phyloP scores from a whole-genome alignment of 148 eudicot species.

The Drosera capensis region DNA sequence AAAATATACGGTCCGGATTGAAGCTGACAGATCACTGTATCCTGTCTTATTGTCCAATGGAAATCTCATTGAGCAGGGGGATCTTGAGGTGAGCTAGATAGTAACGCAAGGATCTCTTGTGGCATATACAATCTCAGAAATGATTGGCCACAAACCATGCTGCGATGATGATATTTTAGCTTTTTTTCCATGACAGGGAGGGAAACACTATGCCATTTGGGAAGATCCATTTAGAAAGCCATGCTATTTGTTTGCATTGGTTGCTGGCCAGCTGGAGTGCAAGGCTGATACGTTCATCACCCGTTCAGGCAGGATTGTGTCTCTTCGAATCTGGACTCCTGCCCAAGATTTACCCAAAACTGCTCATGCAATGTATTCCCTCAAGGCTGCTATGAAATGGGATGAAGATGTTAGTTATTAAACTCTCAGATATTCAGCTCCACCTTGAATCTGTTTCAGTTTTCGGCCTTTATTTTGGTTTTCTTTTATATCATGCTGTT shows the following conservation, averaged over 20 bases:
- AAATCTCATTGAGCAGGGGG: conserved; percentile 37
- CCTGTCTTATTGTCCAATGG: neutral
- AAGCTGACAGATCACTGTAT: conserved; percentile 80
- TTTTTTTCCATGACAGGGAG: conserved; percentile 51
- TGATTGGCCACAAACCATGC: neutral
- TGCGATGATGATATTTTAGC: neutral
- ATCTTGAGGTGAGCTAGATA: conserved; percentile 68
- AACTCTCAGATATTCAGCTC: neutral
- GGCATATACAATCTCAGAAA: too few species aligned
- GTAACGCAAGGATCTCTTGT: too few species aligned
- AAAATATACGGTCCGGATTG: conserved; percentile 80
- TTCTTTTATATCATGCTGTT: too few species aligned
- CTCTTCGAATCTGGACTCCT: conserved; percentile 60
- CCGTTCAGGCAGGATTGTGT: neutral
- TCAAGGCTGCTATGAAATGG: conserved; percentile 99
- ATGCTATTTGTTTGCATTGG: neutral
- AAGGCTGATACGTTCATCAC: neutral
- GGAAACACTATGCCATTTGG: conserved; percentile 39
- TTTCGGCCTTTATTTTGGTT: too few species aligned
- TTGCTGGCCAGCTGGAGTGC: neutral
- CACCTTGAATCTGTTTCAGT: too few species aligned
- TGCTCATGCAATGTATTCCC: conserved; percentile 95
- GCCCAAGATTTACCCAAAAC: conserved; percentile 79
- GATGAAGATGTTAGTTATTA: conserved; percentile 75
- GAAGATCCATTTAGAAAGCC: neutral